Conservation (phyloP, 2,329 filamentous ascomycete genomes). For the Xylariales sp. region DNA sequence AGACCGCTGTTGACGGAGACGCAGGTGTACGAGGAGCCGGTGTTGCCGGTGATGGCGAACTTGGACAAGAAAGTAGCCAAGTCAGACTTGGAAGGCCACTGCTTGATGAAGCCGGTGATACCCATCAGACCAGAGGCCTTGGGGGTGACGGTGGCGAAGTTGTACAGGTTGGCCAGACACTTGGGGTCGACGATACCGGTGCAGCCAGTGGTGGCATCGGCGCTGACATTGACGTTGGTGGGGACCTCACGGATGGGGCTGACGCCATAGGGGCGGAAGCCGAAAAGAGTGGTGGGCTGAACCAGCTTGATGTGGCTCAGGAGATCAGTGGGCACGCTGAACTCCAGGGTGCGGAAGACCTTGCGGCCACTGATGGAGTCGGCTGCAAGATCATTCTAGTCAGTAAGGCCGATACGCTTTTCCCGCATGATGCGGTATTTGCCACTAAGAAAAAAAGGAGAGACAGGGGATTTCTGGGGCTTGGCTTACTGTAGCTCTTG, state of each 20-base stretch:
- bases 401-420: too few relatives aligned
- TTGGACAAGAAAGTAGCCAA: constrained; percentile 3
- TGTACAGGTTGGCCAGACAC: constrained; percentile 1
- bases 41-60: constrained; percentile 5
- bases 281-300: constrained; percentile 6
- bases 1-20: constrained; percentile 6
- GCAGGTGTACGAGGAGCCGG: constrained; percentile 3
- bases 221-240: constrained; percentile 2
- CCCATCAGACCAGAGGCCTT: constrained; percentile 3
- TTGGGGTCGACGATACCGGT: not conserved
- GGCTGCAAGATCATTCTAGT: too few relatives aligned
- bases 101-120: constrained; percentile 6
- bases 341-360: constrained; percentile 1
- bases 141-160: not conserved
- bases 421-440: too few relatives aligned
- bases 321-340: constrained; percentile 2
- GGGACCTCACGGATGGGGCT: not conserved
- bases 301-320: constrained; percentile 3
- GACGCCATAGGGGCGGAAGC: not conserved
- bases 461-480: too few relatives aligned
- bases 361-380: constrained; percentile 1
- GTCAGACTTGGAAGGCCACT: constrained; percentile 1
- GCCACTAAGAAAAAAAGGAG: too few relatives aligned
- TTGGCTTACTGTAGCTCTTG: constrained; percentile 4
- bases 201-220: not conserved